phyloP scores from a whole-genome alignment of 805 yeast genomes.

The Saturnispora serradocipensis region DNA sequence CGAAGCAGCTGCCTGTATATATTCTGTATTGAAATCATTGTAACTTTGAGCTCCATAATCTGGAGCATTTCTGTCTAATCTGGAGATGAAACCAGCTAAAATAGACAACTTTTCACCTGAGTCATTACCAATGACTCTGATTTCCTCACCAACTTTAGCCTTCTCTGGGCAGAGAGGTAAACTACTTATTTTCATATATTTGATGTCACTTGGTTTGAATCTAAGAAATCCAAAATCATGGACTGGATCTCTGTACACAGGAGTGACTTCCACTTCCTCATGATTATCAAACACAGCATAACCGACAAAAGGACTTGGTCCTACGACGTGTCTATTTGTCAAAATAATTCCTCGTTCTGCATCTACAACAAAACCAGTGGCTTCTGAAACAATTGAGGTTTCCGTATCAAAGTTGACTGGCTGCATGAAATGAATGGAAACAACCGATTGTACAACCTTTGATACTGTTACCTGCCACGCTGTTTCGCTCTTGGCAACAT shows the following conservation, averaged over 20 bases:
- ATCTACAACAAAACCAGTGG: constrained; percentile 95
- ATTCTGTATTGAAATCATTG: constrained; percentile 89
- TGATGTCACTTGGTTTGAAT: constrained; percentile 62
- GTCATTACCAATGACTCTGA: constrained; percentile 92
- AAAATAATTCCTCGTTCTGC: constrained; percentile 70
- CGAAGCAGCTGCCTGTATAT: constrained; percentile 91
- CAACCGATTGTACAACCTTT: constrained; percentile 75
- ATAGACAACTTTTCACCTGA: constrained; percentile 91
- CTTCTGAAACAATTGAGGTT: constrained; percentile 69
- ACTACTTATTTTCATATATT: constrained; percentile 63
- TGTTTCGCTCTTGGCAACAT: constrained; percentile 16
- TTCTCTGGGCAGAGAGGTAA: constrained; percentile 67
- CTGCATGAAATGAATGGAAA: constrained; percentile 81
- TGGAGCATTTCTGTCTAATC: constrained; percentile 90
- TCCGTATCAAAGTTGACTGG: constrained; percentile 86
- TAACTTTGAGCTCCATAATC: constrained; percentile 83
- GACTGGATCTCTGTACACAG: constrained; percentile 87
- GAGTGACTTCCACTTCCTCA: constrained; percentile 81
- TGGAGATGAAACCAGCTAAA: constrained; percentile 73
- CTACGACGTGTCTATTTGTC: constrained; percentile 91
- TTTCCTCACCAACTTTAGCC: constrained; percentile 87
- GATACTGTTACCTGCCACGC: constrained; percentile 79
- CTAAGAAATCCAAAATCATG: constrained; percentile 89
- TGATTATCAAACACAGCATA: constrained; percentile 90
- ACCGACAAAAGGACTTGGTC: constrained; percentile 90